phyloP scores from a whole-genome alignment of 805 yeast species.

The Zygoascus tannicola region DNA sequence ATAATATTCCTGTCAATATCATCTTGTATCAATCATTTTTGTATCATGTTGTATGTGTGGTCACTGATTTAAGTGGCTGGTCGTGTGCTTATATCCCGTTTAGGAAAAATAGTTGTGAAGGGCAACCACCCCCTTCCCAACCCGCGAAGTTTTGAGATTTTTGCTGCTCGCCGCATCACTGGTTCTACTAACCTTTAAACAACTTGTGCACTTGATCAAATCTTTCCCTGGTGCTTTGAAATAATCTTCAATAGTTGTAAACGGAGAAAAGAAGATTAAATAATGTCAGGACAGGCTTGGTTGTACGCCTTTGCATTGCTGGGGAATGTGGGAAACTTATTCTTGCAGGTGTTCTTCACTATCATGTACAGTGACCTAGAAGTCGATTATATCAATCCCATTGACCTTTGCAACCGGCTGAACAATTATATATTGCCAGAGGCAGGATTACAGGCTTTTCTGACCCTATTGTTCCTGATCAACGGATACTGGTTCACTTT shows the following conservation, averaged over 20 bases:
- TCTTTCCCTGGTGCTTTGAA: no score
- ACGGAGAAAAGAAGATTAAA: conserved; percentile 9
- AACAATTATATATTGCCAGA: conserved; percentile 84
- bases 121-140: no score
- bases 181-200: no score
- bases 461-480: conserved; percentile 61
- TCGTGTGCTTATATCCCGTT: no score
- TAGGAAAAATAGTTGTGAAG: no score
- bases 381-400: conserved; percentile 94
- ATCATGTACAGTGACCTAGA: conserved; percentile 89
- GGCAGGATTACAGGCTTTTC: conserved; percentile 61
- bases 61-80: no score
- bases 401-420: conserved; percentile 87
- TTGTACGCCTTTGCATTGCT: conserved; percentile 49
- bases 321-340: conserved; percentile 78
- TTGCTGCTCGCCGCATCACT: no score
- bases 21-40: no score
- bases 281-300: conserved; percentile 41
- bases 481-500: conserved; percentile 92
- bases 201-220: background rate
- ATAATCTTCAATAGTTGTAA: no score
- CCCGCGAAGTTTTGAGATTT: no score
- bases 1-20: no score
- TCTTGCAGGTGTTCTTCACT: conserved; percentile 89
- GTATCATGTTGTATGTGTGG: no score